Base-by-base conservation (phyloP, 2,329 filamentous ascomycete genomes). In the Domatiomyces globalis region DNA sequence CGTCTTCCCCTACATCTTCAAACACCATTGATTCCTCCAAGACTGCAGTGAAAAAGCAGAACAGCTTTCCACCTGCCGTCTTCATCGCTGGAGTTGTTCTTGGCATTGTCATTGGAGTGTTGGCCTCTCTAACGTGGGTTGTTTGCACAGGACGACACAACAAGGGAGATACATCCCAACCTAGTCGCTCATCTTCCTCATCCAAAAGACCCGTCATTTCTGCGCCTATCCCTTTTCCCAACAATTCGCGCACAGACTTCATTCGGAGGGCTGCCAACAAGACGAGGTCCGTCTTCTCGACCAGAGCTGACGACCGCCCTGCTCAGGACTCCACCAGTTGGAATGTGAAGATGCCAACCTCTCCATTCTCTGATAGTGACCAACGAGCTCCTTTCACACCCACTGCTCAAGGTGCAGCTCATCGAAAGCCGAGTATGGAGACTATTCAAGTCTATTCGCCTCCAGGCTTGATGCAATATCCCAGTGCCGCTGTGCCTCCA, bases 61-160 rank as follows among this genome's bases (percentile, higher is more conserved):
- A 67, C 22, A 59, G 63, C 4, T 73, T 70, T 53, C 69, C 72
- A 17, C 63, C 58, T 19, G 63, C 60, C 39, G 71, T 70, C 25
- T 59, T 73, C 25, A 52, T 67, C 29, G 70, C 67, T 7, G 71
- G 71, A 17, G 71, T 74, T 60, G 71, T 73, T 57, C 68, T 71
- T 2, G 71, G 71, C 5, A 59, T 69, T 15, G 49, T 71, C n/a
- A 62, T 67, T 25, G 71, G 71, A 5, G 64, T 66, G 66, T 46
- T 83, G 71, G 36, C 72, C 68, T 61, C 77, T 77, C 36, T 79
- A 74, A 57, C 73, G 65, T 63, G 81, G 51, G 59, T 66, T 39
- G 63, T 66, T 50, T 69, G 65, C 56, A 57, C 69, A 49, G 63
- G 69, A 47, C 63, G 64, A 18, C 51, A 56, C 25, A 52, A 39